Evolutionary conservation across 768 basidiomycete genomes (phyloP), one percentile per base, ranked within the genome.

Genomic region (Rhodotorula taiwanensis): DNA sequence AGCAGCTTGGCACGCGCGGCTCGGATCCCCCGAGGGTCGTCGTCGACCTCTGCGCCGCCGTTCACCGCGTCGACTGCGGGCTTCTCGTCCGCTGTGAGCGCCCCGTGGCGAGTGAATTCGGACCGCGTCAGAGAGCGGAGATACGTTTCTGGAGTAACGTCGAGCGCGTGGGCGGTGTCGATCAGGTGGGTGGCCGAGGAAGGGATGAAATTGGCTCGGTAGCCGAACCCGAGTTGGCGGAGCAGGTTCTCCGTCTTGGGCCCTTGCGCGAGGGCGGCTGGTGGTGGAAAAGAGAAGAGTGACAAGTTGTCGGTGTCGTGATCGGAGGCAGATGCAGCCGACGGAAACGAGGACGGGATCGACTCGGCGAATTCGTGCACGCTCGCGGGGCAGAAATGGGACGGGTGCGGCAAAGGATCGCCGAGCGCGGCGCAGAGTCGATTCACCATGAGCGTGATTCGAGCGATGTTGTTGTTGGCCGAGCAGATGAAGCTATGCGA

Each of bases 381-480:
- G 21, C 18, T 16, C 31, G 33, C n/a, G 7, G 60, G 51, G 52
- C 43, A 18, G 49, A 62, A 61, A 36, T 57, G 31, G 15, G 62
- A 48, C 14, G 67, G 58, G 48, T 62, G 62, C 4, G 92, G 74
- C 21, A 93, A 78, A 28, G 83, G 77, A 18, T 83, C 79, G 2
- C 91, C 91, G 72, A 84, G 95, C 27, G 86, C 80, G 23, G 76
- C 80, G 74, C 88, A 89, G 20, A 98, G 82, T 25, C 82, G 81
- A 64, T 89, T 86, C 33, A 98, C 84, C 87, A 98, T 92, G 60
- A 87, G 88, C 21, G 89, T 87, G 71, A 99, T 99, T 10, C 95
- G 87, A 9, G 83, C 77, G 54, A 99, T 98, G 71, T 98, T 92
- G 75, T 98, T 98, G 73, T 97, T 97, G 4, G 90, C 89, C 4